Percentiles rank a stretch among this genome's conserved stretches.
These are phyloP conservation scores for Phytophthora chlamydospora DNA, from an alignment of 352 stramenopile species.

Conservation along the genomic window DNA sequence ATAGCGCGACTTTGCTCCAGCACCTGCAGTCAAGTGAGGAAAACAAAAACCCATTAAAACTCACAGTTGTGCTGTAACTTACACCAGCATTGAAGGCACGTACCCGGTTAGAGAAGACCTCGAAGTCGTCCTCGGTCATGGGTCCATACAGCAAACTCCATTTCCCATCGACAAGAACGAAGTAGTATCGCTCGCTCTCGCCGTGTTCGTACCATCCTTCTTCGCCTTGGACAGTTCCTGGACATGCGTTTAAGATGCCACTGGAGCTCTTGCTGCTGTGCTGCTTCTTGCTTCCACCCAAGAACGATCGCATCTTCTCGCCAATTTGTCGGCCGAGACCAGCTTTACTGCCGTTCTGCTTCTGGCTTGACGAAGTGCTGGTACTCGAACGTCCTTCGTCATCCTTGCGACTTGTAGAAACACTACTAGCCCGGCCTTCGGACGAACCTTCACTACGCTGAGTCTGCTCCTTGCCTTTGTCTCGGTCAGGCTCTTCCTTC, in stretches of 20 bases:
- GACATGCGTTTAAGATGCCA: slow-evolving; percentile 82
- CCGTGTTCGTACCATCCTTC: slow-evolving; percentile 90
- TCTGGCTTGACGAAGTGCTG: slow-evolving; percentile 30
- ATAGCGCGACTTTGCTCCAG: slow-evolving; percentile 66
- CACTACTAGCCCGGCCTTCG: slow-evolving; percentile 24
- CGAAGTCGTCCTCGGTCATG: slow-evolving; percentile 88
- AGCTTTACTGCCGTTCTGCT: slow-evolving; percentile 39
- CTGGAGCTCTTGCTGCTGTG: slow-evolving; percentile 67
- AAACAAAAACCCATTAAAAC: neutral
- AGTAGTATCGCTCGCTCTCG: slow-evolving; percentile 89
- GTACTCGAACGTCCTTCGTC: slow-evolving; percentile 58
- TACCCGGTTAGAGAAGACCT: slow-evolving; percentile 78
- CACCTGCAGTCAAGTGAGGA: slow-evolving; percentile 44
- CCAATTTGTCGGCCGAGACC: slow-evolving; percentile 79
- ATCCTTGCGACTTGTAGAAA: slow-evolving; percentile 51
- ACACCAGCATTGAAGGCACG: neutral
- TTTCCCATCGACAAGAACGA: slow-evolving; percentile 80
- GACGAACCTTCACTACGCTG: slow-evolving; percentile 33
- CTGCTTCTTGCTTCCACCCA: slow-evolving; percentile 76
- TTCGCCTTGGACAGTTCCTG: slow-evolving; percentile 79
- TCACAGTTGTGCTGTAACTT: neutral
- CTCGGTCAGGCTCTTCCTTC: slow-evolving; percentile 26
- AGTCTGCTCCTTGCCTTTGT: slow-evolving; percentile 28
- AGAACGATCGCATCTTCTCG: slow-evolving; percentile 82
- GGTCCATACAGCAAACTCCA: slow-evolving; percentile 87